Conservation (phyloP, 306 rosid species). For the Canavalia gladiata region DNA sequence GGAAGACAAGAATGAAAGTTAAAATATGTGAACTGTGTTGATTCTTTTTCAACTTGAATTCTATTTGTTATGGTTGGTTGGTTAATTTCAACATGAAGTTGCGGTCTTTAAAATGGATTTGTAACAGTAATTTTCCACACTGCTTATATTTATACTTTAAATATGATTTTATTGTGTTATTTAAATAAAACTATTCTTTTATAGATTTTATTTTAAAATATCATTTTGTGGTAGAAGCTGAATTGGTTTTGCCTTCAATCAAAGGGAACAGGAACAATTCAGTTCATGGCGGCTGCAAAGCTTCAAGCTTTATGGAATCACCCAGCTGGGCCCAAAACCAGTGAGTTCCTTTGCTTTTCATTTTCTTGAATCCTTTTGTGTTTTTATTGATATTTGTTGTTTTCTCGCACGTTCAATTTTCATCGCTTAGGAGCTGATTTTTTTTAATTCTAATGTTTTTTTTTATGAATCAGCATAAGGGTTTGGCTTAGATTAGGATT, state of each 20-base stretch:
- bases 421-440: not conserved
- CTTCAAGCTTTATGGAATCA: conserved; percentile 95
- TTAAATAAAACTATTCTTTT: not conserved
- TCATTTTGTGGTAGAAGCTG: not conserved
- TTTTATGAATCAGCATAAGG: not conserved
- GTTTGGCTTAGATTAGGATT: not conserved
- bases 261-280: conserved; percentile 29
- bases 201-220: too few species aligned
- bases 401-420: conserved; percentile 35
- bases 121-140: too few species aligned
- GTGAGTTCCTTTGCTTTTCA: conserved; percentile 57
- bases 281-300: conserved; percentile 85
- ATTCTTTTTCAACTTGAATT: too few species aligned
- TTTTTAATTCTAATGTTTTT: not conserved
- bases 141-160: too few species aligned
- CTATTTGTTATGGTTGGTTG: too few species aligned
- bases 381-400: not conserved
- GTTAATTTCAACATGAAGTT: too few species aligned
- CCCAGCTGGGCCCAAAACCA: conserved; percentile 98
- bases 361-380: not conserved
- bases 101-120: too few species aligned
- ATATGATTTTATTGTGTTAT: not conserved
- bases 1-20: too few species aligned
- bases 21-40: too few species aligned
- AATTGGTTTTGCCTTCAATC: conserved; percentile 34